Evolutionary conservation across 2,329 filamentous ascomycete species (phyloP), one percentile per base, ranked within the genome.

Genomic region (Phialocephala subalpina): DNA sequence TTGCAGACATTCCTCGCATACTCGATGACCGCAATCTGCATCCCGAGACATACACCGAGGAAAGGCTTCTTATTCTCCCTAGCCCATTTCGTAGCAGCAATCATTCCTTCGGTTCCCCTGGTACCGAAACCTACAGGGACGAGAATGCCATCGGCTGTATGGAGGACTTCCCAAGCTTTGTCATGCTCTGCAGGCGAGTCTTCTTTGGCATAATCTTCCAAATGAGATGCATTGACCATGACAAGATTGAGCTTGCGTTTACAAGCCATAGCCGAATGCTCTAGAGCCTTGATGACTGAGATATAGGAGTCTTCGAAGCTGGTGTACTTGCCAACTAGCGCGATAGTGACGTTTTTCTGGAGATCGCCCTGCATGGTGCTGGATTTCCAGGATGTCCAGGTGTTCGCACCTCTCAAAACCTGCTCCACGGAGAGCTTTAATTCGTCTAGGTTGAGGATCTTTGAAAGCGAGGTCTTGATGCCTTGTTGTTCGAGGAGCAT

Each of bases 221-320:
- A 87, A 72, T 97, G 86, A 73, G 92, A 89, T 0, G 94, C 87
- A 76, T 97, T 94, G 42, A 98, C 90, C 87, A 90, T 96, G 60
- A 57, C 55, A 4, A 57, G 55, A 27, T 91, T 83, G 40, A 97
- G 82, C 68, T 94, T 88, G 52, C 97, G 84, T 78, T 93, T 94
- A 79, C 93, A 95, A 67, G 87, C 87, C 94, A 98, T 97, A 7
- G 94, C 90, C 1, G 92, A 88, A 79, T 98, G 95, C 80, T 97
- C 94, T 2, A 97, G 85, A 0, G 94, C 88, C 81, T 97, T 97
- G 77, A 88, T 85, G 52, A 18, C 25, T 3, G 52, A 56, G 8
- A 56, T 33, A 27, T 56, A 35, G 4, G 52, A 56, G 18, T 18
- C 25, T 20, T 22, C 25, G 25, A 35, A 56, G 27, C 18, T 33